A percentile compares a stretch with the other conserved stretches of the same genome.
These are phyloP conservation scores for Candida sojae DNA, from an alignment of 1,139 yeast species.

Conservation along the genomic window DNA sequence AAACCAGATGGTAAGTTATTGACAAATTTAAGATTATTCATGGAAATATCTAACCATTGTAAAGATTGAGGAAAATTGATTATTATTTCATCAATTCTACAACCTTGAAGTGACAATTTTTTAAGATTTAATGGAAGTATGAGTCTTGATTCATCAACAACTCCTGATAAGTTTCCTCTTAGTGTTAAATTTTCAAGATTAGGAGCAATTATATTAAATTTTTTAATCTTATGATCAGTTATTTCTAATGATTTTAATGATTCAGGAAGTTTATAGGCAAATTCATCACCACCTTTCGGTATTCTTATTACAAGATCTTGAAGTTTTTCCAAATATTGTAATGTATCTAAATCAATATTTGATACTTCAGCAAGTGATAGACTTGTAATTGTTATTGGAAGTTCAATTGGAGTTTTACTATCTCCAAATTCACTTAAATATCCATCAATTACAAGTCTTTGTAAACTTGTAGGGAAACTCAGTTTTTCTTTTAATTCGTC, in stretches of 20 bases:
- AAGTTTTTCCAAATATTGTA: neutral
- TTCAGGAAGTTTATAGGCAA: neutral
- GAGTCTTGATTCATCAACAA: neutral
- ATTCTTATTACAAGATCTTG: neutral
- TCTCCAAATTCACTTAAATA: neutral
- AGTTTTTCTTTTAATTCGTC: neutral
- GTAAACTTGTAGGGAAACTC: neutral
- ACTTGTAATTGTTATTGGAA: neutral
- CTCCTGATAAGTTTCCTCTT: neutral
- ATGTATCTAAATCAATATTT: neutral
- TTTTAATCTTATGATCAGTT: neutral
- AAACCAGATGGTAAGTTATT: neutral
- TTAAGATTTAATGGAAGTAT: neutral
- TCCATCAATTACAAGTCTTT: neutral
- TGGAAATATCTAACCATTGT: neutral
- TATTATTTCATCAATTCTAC: neutral
- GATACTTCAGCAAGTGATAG: neutral
- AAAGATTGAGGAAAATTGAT: neutral
- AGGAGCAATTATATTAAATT: neutral
- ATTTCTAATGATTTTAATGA: neutral
- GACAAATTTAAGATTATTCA: neutral
- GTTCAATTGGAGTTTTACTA: neutral
- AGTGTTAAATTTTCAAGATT: neutral
- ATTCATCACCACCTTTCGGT: neutral
- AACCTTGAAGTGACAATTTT: neutral